These are phyloP conservation scores for Penicillium cinerascens DNA, from an alignment of 495 filamentous ascomycete species.

Conservation along the genomic window DNA sequence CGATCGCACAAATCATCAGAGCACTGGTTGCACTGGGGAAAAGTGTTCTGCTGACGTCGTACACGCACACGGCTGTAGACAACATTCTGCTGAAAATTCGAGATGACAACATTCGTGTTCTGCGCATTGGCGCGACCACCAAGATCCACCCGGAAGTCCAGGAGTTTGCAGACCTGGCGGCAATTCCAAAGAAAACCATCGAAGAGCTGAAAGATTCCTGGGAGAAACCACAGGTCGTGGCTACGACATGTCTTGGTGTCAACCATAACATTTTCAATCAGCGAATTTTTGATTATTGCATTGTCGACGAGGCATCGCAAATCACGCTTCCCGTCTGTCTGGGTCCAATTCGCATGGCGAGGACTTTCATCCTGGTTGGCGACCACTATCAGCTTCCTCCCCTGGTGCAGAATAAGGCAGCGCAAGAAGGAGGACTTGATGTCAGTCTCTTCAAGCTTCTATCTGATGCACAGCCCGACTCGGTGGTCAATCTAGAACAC, in stretches of 20 bases:
- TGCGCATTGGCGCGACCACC: conserved; percentile 75
- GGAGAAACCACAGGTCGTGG: conserved; percentile 80
- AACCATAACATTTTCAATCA: conserved; percentile 84
- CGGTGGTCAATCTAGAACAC: conserved; percentile 86
- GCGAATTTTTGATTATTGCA: conserved; percentile 94
- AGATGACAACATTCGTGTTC: conserved; percentile 69
- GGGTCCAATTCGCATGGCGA: conserved; percentile 88
- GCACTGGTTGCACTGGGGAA: conserved; percentile 86
- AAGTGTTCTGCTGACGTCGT: conserved; percentile 87
- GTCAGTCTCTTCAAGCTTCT: conserved; percentile 90
- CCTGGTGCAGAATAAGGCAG: conserved; percentile 87
- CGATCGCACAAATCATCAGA: conserved; percentile 94
- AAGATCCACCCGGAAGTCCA: conserved; percentile 87
- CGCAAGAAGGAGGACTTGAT: conserved; percentile 81
- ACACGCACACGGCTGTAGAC: conserved; percentile 96
- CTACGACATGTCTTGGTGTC: conserved; percentile 90
- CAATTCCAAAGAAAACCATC: conserved; percentile 64
- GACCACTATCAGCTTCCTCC: conserved; percentile 96
- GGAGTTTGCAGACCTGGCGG: conserved; percentile 74
- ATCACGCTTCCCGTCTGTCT: conserved; percentile 93
- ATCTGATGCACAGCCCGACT: conserved; percentile 79
- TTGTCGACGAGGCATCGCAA: conserved; percentile 96
- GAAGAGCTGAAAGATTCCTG: conserved; percentile 81
- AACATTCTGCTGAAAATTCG: conserved; percentile 93
- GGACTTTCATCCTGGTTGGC: conserved; percentile 91